Evolutionary conservation across 306 rosid species (phyloP).

Genomic region (Prunus armeniaca): DNA sequence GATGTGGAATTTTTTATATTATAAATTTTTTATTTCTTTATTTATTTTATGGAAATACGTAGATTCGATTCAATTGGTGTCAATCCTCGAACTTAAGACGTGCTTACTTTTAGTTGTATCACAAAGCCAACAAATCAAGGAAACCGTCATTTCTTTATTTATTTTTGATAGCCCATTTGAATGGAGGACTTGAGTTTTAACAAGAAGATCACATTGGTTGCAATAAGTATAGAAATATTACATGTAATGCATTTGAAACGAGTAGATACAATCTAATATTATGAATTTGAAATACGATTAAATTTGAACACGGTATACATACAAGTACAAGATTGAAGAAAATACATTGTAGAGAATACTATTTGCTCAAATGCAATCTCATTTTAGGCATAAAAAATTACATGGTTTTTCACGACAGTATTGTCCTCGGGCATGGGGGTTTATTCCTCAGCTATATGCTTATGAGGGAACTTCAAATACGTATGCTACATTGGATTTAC

Average conservation of each 20-base stretch:
- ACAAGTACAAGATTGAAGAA: not conserved
- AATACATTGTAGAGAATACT: not conserved
- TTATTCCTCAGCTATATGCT: not conserved
- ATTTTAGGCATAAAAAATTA: not conserved
- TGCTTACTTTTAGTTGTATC: too few species aligned
- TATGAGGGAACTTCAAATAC: not conserved
- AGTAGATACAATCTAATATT: not conserved
- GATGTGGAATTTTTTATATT: not conserved
- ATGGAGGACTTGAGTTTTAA: too few species aligned
- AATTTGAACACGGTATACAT: not conserved
- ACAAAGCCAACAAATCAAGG: too few species aligned
- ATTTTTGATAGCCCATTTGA: too few species aligned
- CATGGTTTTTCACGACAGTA: constrained; percentile 14
- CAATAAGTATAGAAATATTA: too few species aligned
- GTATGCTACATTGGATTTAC: not conserved
- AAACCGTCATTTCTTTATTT: too few species aligned
- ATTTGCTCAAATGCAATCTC: not conserved
- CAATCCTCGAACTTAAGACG: too few species aligned
- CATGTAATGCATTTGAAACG: not conserved
- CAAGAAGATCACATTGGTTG: too few species aligned
- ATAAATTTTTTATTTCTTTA: too few species aligned
- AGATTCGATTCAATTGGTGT: too few species aligned
- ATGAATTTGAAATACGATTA: too few species aligned
- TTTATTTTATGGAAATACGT: too few species aligned
- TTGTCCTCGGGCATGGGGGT: not conserved